Base-by-base conservation (phyloP, 2,329 filamentous ascomycete species). In the Talaromyces sp. region DNA sequence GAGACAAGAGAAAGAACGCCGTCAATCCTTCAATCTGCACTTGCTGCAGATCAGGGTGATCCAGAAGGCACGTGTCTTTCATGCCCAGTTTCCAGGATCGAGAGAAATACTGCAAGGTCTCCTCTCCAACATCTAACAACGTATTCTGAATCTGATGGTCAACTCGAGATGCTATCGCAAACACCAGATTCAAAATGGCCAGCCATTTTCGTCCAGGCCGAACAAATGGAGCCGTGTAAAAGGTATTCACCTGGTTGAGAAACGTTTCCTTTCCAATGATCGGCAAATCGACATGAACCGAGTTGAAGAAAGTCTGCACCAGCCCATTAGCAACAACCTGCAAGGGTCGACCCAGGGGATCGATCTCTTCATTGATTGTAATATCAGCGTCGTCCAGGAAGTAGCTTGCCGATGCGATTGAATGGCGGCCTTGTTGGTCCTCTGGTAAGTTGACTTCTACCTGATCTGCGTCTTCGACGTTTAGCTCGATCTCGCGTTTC, bases 141-240 rank as follows among this genome's bases (percentile, higher is more conserved):
- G 67, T 64, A 27, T 65, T 64, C 46, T 73, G 66, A 26, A 70
- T 61, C 9, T 75, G 65, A 26, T 70, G 66, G 4, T 68, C 69
- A 59, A 76, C 72, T 63, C 69, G 72, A 26, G 74, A 72, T 19
- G 73, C 73, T 56, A 79, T 76, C 24, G 77, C 77, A 64, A 79
- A 78, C 17, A 79, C 71, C 27, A 79, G 58, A 60, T 80, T 79
- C 48, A 79, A 63, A 27, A 78, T 73, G 10, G 76, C 75, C 52
- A 78, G 66, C 75, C 75, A 77, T 60, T 70, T 69, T 50, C 70
- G 73, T 1, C 74, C 74, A 17, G 75, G 74, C 59, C 70, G 67
- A 19, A 72, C 64, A 32, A 66, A 69, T 9, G 69, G 63, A 27
- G 67, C 62, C 19, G 65, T 66, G 54, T 71, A 76, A 58, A 75